Base-by-base conservation (phyloP, 2,329 filamentous ascomycete species). In the Ophiocordyceps polyrhachis-furcata region DNA sequence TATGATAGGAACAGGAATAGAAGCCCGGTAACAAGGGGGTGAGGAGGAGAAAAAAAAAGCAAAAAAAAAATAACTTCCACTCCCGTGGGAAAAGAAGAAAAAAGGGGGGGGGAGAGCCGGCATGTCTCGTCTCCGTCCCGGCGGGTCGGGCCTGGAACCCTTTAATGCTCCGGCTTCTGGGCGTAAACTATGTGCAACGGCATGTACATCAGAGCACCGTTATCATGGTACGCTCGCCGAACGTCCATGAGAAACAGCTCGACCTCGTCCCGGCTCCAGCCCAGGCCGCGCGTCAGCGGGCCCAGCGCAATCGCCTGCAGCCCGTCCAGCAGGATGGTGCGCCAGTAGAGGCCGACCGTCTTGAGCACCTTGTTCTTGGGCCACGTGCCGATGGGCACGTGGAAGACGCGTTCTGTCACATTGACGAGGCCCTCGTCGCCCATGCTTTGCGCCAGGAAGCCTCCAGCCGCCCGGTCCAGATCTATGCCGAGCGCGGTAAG, bases 381-480 rank as follows among this genome's bases (percentile, higher is more conserved):
- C 71, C 71, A 74, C 0, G 66, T 65, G 1, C 72, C 73, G 32
- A 74, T 66, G 2, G 73, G 73, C 4, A 74, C 61, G 55, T 69
- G 68, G 45, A 70, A 68, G 14, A 68, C 53, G 17, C 60, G 62
- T 52, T 72, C 65, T 1, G 61, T 66, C 38, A 76, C 65, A 50
- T 75, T 73, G 41, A 61, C 53, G 50, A 74, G 72, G 14, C 72
- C 72, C 12, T 65, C 67, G 23, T 69, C 62, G 40, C 65, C 62
- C 62, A 74, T 68, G 56, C 62, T 58, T 15, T 60, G 51, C 8
- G 65, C 61, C 29, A 73, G 55, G 15, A 58, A 55, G 19, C 65
- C 59, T 15, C 60, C 61, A 12, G 65, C 58, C 2, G 64, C 63
- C 7, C 62, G 60, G 45, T 66, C 61, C 47, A 71, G 63, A 49